Evolutionary conservation across 2,329 filamentous ascomycete species (phyloP).

Genomic region (Epichloe uncinata): DNA sequence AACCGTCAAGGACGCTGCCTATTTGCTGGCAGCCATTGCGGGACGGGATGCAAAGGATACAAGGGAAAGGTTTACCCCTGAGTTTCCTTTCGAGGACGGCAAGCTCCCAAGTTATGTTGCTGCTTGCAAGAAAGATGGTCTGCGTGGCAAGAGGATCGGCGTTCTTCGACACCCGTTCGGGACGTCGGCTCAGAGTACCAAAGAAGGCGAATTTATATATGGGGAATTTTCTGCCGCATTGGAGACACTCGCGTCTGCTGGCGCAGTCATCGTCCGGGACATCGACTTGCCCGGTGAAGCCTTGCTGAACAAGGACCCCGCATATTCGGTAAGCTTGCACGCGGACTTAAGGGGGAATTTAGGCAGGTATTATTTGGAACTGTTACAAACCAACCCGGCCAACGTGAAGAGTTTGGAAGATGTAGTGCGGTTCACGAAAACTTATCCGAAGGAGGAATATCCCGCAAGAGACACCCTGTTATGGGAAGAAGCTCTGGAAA

Average conservation of each 20-base stretch:
- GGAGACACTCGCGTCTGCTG: slow-evolving; percentile 35
- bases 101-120: too few relatives aligned
- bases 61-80: too few relatives aligned
- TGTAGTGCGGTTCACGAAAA: slow-evolving; percentile 41
- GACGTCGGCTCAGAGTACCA: slow-evolving; percentile 16
- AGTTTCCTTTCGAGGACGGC: too few relatives aligned
- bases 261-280: slow-evolving; percentile 41
- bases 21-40: too few relatives aligned
- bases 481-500: slow-evolving; percentile 46
- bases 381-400: slow-evolving; percentile 44
- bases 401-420: slow-evolving; percentile 37
- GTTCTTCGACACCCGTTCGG: slow-evolving; percentile 38
- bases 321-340: slow-evolving; percentile 25
- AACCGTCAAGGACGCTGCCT: too few relatives aligned
- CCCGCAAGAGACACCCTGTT: slow-evolving; percentile 40
- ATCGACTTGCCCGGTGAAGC: slow-evolving; percentile 13
- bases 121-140: slow-evolving; percentile 18
- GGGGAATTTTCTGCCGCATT: slow-evolving; percentile 40
- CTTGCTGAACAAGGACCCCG: slow-evolving; percentile 18
- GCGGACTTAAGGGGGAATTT: slow-evolving; percentile 46
- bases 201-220: neutral
- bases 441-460: slow-evolving; percentile 38
- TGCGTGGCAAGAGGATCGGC: slow-evolving; percentile 48
- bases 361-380: slow-evolving; percentile 34
- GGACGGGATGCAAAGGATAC: too few relatives aligned